Conservation (phyloP, 2,329 filamentous ascomycete species). For the Cladosporium sp. region DNA sequence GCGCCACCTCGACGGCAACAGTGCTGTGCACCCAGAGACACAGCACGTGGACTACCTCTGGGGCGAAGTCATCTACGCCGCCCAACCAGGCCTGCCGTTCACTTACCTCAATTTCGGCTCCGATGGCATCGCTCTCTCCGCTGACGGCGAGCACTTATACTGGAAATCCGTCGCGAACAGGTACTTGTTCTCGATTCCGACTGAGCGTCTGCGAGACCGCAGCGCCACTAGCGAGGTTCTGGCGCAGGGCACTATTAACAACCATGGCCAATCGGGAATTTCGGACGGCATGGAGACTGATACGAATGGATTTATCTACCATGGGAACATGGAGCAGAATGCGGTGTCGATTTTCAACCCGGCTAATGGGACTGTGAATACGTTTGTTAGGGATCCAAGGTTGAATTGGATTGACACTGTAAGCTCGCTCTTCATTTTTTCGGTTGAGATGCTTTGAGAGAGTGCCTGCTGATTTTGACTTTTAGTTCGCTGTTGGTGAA, state of each 20-base stretch:
- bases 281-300: conserved; percentile 57
- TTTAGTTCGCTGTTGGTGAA: conserved; percentile 33
- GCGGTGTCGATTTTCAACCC: conserved; percentile 50
- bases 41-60: conserved; percentile 52
- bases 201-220: conserved; percentile 44
- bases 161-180: conserved; percentile 48
- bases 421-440: no score
- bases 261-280: conserved; percentile 50
- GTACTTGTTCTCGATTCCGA: conserved; percentile 49
- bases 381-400: conserved; percentile 49
- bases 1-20: conserved; percentile 50
- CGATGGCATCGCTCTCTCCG: conserved; percentile 54
- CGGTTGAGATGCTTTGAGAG: no score
- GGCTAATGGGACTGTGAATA: conserved; percentile 43
- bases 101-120: conserved; percentile 47
- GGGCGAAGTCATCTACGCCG: conserved; percentile 50
- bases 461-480: no score
- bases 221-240: conserved; percentile 43
- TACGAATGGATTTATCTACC: conserved; percentile 51
- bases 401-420: conserved; percentile 54
- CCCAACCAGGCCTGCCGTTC: conserved; percentile 38
- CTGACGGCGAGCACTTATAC: conserved; percentile 50
- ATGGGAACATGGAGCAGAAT: conserved; percentile 53
- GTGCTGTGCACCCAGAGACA: conserved; percentile 43
- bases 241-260: conserved; percentile 45